phyloP scores from a whole-genome alignment of 345 rosid genomes.

The Adansonia digitata region DNA sequence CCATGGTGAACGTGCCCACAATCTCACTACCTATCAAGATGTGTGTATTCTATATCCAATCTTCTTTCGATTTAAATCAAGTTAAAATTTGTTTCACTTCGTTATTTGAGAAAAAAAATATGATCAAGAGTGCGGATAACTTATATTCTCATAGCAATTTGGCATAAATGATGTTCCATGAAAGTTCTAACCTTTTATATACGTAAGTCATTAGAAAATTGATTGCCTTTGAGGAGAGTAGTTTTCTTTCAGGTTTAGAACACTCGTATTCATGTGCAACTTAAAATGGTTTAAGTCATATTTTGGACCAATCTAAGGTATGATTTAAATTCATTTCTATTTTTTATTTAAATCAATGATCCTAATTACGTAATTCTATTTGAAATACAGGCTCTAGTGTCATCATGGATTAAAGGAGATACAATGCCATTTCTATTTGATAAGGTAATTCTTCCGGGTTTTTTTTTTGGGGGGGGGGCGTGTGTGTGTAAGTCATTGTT shows the following conservation, averaged over 20 bases:
- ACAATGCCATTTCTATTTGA: slow-evolving; percentile 91
- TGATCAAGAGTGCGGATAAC: background rate
- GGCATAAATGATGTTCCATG: background rate
- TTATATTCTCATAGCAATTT: background rate
- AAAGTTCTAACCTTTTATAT: background rate
- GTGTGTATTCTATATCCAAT: slow-evolving; percentile 27
- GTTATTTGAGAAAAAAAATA: background rate
- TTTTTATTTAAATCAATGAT: background rate
- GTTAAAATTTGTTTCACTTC: slow-evolving; percentile 7
- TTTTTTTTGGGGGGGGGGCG: background rate
- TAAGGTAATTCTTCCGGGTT: slow-evolving; percentile 38
- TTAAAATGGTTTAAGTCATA: background rate
- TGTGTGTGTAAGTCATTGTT: background rate
- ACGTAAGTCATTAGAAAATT: background rate
- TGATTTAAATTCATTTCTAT: background rate
- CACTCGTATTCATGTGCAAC: background rate
- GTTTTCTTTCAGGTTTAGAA: background rate
- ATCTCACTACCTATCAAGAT: slow-evolving; percentile 59
- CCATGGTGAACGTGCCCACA: slow-evolving; percentile 77
- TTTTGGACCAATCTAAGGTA: background rate
- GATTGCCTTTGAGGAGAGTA: background rate
- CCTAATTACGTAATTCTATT: slow-evolving; percentile 9
- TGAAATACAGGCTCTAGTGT: slow-evolving; percentile 74
- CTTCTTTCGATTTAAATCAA: background rate
- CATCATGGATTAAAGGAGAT: slow-evolving; percentile 80